Conservation (phyloP, 2,329 filamentous ascomycete genomes). For the Cladophialophora psammophila region DNA sequence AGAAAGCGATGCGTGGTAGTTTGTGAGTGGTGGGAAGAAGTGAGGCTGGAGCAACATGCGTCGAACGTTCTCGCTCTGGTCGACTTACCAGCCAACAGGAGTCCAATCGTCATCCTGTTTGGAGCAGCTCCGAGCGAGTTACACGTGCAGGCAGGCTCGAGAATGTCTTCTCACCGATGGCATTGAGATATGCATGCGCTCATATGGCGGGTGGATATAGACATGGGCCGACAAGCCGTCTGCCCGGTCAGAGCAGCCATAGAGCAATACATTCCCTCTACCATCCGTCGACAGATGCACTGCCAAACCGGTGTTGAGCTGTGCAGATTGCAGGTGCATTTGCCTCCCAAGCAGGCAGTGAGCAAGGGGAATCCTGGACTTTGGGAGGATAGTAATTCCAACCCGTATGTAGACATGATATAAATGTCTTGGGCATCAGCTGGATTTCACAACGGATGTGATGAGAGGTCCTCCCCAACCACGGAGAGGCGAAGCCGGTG, state of each 20-base stretch:
- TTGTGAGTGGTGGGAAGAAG: constrained; percentile 7
- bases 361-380: background rate
- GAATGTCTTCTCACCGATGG: background rate
- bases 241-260: background rate
- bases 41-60: constrained; percentile 7
- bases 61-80: background rate
- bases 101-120: background rate
- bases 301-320: background rate
- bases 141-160: background rate
- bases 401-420: background rate
- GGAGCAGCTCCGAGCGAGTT: background rate
- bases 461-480: background rate
- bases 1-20: background rate
- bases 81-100: background rate
- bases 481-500: background rate
- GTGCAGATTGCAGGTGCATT: background rate
- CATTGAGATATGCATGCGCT: background rate
- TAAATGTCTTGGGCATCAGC: background rate
- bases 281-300: background rate
- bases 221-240: background rate
- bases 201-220: background rate
- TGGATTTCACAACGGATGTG: background rate
- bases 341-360: background rate
- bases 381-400: background rate
- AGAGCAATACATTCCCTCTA: background rate